These are phyloP conservation scores for Monilinia polystroma DNA, from an alignment of 2,329 filamentous ascomycete genomes.

Conservation along the genomic window DNA sequence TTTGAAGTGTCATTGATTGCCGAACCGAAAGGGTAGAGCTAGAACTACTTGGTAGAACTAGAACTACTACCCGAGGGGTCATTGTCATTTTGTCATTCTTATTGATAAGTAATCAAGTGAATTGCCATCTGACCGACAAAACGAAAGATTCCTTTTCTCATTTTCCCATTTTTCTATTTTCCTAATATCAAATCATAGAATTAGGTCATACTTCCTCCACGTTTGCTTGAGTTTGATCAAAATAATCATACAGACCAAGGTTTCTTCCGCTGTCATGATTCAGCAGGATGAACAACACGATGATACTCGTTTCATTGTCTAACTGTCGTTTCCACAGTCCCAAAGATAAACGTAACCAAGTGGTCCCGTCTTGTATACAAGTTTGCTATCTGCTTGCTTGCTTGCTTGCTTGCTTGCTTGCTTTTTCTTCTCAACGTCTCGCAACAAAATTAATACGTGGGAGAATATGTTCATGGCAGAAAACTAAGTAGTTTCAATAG, in stretches of 20 bases:
- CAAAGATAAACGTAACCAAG: background rate
- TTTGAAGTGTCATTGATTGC: slow-evolving; percentile 13
- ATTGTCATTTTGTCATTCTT: background rate
- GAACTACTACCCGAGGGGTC: too few relatives aligned
- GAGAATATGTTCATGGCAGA: too few relatives aligned
- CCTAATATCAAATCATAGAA: background rate
- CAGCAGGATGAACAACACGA: background rate
- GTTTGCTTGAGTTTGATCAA: background rate
- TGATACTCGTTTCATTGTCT: too few relatives aligned
- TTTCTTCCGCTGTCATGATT: background rate
- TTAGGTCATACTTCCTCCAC: background rate
- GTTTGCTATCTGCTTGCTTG: background rate
- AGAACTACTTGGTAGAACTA: background rate
- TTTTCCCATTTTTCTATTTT: too few relatives aligned
- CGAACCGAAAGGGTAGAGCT: background rate
- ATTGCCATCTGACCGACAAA: background rate
- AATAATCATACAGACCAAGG: background rate
- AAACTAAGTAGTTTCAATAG: background rate
- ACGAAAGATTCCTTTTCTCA: too few relatives aligned
- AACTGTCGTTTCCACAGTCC: too few relatives aligned
- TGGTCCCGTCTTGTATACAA: background rate
- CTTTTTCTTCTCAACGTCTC: background rate
- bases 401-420: background rate
- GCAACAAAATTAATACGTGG: background rate
- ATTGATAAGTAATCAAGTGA: slow-evolving; percentile 11